Evolutionary conservation across 2,329 filamentous ascomycete species (phyloP).

Genomic region (Colletotrichum gigasporum): DNA sequence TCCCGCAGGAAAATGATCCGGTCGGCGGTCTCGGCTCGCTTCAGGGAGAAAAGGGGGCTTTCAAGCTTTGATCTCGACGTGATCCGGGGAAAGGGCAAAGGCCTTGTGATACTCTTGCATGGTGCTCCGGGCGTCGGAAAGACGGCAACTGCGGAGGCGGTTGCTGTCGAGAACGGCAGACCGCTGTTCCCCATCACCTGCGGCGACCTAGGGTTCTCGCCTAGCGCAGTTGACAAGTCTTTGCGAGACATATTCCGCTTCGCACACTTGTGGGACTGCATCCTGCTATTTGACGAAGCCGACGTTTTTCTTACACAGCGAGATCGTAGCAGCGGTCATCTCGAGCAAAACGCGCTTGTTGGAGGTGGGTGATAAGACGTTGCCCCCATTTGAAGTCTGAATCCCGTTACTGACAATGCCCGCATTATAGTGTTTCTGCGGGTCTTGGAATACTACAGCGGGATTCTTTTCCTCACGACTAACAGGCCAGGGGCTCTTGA

Average conservation of each 20-base stretch:
- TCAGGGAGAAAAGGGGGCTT: background rate
- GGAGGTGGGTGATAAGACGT: too few relatives aligned
- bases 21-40: background rate
- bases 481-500: slow-evolving; percentile 56
- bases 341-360: slow-evolving; percentile 36
- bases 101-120: slow-evolving; percentile 15
- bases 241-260: slow-evolving; percentile 36
- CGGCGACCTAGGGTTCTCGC: slow-evolving; percentile 37
- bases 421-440: slow-evolving; percentile 48
- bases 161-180: slow-evolving; percentile 35
- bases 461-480: slow-evolving; percentile 55
- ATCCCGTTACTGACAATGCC: background rate
- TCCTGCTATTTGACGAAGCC: slow-evolving; percentile 40
- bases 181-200: slow-evolving; percentile 40
- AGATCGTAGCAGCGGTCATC: background rate
- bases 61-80: background rate
- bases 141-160: slow-evolving; percentile 23
- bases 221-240: slow-evolving; percentile 34
- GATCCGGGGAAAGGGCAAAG: slow-evolving; percentile 9
- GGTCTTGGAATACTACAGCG: slow-evolving; percentile 50
- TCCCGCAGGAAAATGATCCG: background rate
- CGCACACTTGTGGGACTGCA: slow-evolving; percentile 37
- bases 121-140: slow-evolving; percentile 7
- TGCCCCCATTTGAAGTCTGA: too few relatives aligned
- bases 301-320: slow-evolving; percentile 41